Conservation (phyloP, 805 yeast species). For the Vanderwaltozyma verrucispora region DNA sequence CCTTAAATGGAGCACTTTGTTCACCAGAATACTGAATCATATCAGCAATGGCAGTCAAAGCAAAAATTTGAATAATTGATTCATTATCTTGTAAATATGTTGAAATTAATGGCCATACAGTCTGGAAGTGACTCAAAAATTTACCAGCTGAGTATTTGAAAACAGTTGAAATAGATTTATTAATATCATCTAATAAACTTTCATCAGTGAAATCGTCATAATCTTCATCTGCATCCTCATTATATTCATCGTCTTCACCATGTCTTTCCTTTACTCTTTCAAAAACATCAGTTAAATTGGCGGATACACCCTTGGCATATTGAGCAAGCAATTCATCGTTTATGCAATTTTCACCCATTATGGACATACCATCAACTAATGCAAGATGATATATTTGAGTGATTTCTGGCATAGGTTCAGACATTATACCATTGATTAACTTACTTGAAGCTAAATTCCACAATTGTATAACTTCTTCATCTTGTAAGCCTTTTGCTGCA, state of each 20-base stretch:
- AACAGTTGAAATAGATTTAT: constrained; percentile 58
- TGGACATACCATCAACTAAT: constrained; percentile 51
- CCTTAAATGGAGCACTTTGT: constrained; percentile 52
- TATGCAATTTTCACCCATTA: constrained; percentile 57
- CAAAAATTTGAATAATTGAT: constrained; percentile 61
- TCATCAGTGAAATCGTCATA: constrained; percentile 80
- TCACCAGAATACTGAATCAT: constrained; percentile 72
- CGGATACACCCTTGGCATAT: constrained; percentile 49
- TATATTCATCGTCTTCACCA: constrained; percentile 70
- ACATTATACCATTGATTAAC: constrained; percentile 53
- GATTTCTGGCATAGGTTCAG: constrained; percentile 78
- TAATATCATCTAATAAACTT: constrained; percentile 78
- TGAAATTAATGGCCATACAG: constrained; percentile 47
- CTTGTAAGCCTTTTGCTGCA: constrained; percentile 37
- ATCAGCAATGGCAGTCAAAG: constrained; percentile 71
- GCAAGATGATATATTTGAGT: constrained; percentile 69
- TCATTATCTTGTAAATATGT: constrained; percentile 57
- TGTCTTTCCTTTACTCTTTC: constrained; percentile 66
- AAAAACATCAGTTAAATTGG: constrained; percentile 55
- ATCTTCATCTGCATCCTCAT: constrained; percentile 80
- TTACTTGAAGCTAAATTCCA: constrained; percentile 67
- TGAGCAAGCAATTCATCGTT: constrained; percentile 43
- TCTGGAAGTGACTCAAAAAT: constrained; percentile 57
- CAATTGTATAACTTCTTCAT: constrained; percentile 50
- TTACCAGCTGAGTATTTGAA: constrained; percentile 51